phyloP scores from a whole-genome alignment of 371 early-diverging fungal genomes.

The Rhizopus microsporus region DNA sequence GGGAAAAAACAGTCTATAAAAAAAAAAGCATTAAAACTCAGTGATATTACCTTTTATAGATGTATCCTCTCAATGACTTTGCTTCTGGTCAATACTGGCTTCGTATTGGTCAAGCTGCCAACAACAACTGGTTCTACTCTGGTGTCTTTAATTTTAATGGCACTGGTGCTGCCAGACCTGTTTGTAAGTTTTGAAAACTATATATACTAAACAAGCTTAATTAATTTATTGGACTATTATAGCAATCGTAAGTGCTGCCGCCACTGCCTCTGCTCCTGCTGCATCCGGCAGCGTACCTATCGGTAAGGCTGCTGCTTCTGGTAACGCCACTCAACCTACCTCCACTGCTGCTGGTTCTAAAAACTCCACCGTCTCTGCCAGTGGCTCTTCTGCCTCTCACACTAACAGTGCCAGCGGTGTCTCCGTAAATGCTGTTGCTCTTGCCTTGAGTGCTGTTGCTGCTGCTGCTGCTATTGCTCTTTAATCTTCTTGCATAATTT shows the following conservation, averaged over 20 bases:
- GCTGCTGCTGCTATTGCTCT: slow-evolving; percentile 42
- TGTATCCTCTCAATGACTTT: slow-evolving; percentile 50
- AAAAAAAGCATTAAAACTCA: not conserved
- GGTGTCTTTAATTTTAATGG: slow-evolving; percentile 44
- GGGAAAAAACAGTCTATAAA: not conserved
- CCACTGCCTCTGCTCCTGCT: slow-evolving; percentile 21
- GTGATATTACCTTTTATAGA: slow-evolving; percentile 22
- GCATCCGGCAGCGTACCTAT: slow-evolving; percentile 9
- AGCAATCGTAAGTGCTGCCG: slow-evolving; percentile 13
- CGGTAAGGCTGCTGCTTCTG: slow-evolving; percentile 13
- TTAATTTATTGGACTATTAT: not conserved
- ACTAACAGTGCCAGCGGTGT: slow-evolving; percentile 18
- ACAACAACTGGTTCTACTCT: slow-evolving; percentile 42
- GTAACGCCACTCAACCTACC: slow-evolving; percentile 17
- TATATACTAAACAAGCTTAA: not conserved
- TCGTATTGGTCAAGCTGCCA: slow-evolving; percentile 46
- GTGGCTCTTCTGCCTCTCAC: slow-evolving; percentile 6
- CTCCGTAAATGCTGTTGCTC: slow-evolving; percentile 27
- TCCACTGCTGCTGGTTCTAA: slow-evolving; percentile 17
- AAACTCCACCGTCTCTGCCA: slow-evolving; percentile 18
- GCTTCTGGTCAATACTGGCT: slow-evolving; percentile 47
- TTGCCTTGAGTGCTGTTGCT: slow-evolving; percentile 40
- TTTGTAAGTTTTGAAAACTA: slow-evolving; percentile 28
- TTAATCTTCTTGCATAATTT: slow-evolving; percentile 15
- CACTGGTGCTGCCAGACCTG: slow-evolving; percentile 38